Percentiles rank a stretch among this genome's conserved stretches.
Evolutionary conservation across 2,329 filamentous ascomycete species (phyloP).

Genomic region (Fusarium graminum): DNA sequence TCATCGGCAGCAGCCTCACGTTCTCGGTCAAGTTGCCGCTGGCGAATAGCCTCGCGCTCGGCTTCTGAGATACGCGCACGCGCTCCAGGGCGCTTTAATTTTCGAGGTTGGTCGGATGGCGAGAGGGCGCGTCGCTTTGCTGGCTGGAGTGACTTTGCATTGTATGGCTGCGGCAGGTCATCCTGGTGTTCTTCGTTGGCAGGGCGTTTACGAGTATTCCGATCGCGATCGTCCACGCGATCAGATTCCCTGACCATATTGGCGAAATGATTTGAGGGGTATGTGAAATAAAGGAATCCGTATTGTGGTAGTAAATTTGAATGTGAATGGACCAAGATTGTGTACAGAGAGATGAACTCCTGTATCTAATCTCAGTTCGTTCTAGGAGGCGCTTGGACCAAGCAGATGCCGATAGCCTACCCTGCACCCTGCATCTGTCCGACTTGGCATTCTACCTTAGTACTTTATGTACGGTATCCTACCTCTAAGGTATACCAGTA

Average conservation of each 20-base stretch:
- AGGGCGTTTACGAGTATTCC: conserved; percentile 50
- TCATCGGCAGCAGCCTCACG: conserved; percentile 56
- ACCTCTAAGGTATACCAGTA: no score
- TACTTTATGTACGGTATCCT: no score
- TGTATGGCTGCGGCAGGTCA: conserved; percentile 70
- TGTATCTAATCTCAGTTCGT: conserved; percentile 26
- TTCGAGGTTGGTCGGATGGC: conserved; percentile 69
- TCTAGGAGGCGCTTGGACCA: conserved; percentile 35
- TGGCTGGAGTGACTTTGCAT: conserved; percentile 68
- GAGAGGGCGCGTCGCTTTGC: conserved; percentile 71
- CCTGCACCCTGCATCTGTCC: conserved; percentile 42
- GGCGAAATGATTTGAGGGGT: background rate
- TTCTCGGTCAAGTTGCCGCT: conserved; percentile 70
- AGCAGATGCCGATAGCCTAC: conserved; percentile 8
- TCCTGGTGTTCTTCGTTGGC: conserved; percentile 55
- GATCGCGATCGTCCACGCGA: conserved; percentile 30
- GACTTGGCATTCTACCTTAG: background rate
- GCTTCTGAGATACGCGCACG: conserved; percentile 75
- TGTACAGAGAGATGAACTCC: conserved; percentile 17
- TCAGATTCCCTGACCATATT: conserved; percentile 41
- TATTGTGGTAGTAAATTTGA: conserved; percentile 11
- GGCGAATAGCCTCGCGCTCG: conserved; percentile 76
- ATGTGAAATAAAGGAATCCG: background rate
- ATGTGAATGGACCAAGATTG: conserved; percentile 10
- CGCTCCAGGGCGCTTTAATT: conserved; percentile 76